A percentile compares a stretch with the other conserved stretches of the same genome.
phyloP scores from a whole-genome alignment of 352 stramenopile species.

The Globisporangium megalacanthum region DNA sequence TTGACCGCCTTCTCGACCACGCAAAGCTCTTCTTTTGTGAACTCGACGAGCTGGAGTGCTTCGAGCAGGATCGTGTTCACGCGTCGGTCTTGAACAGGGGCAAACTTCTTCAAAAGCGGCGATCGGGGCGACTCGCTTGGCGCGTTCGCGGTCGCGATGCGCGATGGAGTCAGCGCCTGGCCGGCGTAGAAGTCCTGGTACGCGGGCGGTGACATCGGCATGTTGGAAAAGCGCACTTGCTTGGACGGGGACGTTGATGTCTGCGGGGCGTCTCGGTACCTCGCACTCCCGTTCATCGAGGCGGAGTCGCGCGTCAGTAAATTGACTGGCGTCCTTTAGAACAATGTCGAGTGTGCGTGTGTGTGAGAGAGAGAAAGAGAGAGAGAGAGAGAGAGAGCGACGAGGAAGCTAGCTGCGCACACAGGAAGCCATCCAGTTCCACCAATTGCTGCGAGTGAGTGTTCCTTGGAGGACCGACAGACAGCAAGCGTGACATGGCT shows the following conservation, averaged over 20 bases:
- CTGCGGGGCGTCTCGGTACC: no score
- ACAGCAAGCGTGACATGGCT: no score
- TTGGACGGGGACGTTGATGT: background rate
- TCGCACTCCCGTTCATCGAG: no score
- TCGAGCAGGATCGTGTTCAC: constrained; percentile 57
- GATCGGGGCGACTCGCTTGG: constrained; percentile 18
- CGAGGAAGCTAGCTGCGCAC: no score
- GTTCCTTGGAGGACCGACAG: no score
- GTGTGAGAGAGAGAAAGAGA: no score
- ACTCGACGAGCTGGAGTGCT: constrained; percentile 58
- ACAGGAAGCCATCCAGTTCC: no score
- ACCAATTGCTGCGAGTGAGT: no score
- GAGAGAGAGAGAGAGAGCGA: no score
- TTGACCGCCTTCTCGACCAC: constrained; percentile 54
- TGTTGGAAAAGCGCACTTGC: constrained; percentile 7
- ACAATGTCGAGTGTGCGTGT: no score
- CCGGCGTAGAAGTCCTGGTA: constrained; percentile 2
- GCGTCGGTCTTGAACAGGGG: constrained; percentile 43
- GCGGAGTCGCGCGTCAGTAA: no score
- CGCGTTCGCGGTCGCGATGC: background rate
- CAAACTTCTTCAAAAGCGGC: constrained; percentile 55
- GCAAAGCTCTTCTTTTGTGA: constrained; percentile 48
- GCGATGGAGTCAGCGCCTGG: constrained; percentile 4
- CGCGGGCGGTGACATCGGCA: background rate
- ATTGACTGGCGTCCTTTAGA: no score